These are phyloP conservation scores for Dothistroma pini DNA, from an alignment of 2,329 filamentous ascomycete species.

Conservation along the genomic window DNA sequence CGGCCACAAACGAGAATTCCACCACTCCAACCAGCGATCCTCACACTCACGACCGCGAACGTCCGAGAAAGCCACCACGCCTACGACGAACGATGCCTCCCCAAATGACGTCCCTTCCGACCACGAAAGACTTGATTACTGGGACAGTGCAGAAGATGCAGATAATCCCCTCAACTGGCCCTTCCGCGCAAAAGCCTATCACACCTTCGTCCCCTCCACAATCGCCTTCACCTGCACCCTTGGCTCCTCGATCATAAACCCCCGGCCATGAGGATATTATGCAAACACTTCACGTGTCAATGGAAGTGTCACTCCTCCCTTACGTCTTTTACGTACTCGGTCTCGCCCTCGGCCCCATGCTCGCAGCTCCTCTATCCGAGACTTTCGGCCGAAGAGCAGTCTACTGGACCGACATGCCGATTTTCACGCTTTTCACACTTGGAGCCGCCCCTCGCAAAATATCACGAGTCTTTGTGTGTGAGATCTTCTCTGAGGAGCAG, in stretches of 20 bases:
- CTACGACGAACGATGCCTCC: background rate
- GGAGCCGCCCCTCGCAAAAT: constrained; percentile 51
- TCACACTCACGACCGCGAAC: too few relatives aligned
- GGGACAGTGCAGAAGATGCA: constrained; percentile 34
- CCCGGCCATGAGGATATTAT: constrained; percentile 40
- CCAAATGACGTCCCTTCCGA: background rate
- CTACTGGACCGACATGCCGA: constrained; percentile 46
- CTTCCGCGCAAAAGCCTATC: constrained; percentile 38
- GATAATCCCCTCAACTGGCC: constrained; percentile 55
- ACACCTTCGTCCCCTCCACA: constrained; percentile 37
- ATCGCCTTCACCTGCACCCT: constrained; percentile 39
- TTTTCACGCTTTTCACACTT: constrained; percentile 55
- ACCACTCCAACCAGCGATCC: too few relatives aligned
- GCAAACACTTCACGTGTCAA: constrained; percentile 52
- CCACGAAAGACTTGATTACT: constrained; percentile 14
- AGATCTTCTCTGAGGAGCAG: constrained; percentile 15
- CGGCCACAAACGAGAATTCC: too few relatives aligned
- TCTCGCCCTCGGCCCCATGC: constrained; percentile 55
- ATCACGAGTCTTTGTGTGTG: constrained; percentile 43
- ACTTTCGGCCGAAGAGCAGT: constrained; percentile 52
- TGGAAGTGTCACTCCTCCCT: constrained; percentile 55
- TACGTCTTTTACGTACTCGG: constrained; percentile 59
- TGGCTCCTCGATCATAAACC: constrained; percentile 21
- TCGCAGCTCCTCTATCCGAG: constrained; percentile 11
- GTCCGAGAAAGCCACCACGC: background rate